Evolutionary conservation across 305 asterid species (phyloP).

Genomic region (Solanum hybrid): DNA sequence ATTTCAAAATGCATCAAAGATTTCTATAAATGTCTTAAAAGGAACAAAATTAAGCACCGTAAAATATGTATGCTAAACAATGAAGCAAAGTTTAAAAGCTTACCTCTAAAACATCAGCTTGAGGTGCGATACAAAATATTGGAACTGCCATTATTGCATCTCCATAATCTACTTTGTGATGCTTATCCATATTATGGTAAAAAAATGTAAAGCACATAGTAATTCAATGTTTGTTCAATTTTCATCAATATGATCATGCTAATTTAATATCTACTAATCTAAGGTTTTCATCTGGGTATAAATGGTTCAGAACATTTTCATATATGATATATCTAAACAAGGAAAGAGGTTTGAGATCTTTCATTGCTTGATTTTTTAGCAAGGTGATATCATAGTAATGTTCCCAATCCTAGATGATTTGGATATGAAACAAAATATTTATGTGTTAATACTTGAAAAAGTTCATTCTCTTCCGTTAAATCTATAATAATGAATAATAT

Average conservation of each 20-base stretch:
- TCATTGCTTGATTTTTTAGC: too few relatives aligned
- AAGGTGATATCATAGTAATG: neutral
- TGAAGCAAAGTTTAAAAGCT: neutral
- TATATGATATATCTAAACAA: neutral
- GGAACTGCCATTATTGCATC: neutral
- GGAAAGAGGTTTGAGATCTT: neutral
- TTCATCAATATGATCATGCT: neutral
- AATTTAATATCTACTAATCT: neutral
- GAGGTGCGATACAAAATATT: neutral
- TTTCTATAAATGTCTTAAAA: neutral
- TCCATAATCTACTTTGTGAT: neutral
- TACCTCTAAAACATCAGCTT: neutral
- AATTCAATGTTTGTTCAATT: neutral
- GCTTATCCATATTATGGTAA: neutral
- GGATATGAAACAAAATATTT: neutral
- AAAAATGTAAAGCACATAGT: too few relatives aligned
- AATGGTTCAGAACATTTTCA: neutral
- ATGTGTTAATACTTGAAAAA: neutral
- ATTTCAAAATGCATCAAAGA: neutral
- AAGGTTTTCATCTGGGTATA: neutral
- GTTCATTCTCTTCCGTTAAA: neutral
- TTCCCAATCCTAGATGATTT: neutral
- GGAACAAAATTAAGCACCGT: neutral
- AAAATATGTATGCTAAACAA: neutral
- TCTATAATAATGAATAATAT: too few relatives aligned